These are phyloP conservation scores for Skeletonema costatum DNA, from an alignment of 108 stramenopile species.

Conservation along the genomic window DNA sequence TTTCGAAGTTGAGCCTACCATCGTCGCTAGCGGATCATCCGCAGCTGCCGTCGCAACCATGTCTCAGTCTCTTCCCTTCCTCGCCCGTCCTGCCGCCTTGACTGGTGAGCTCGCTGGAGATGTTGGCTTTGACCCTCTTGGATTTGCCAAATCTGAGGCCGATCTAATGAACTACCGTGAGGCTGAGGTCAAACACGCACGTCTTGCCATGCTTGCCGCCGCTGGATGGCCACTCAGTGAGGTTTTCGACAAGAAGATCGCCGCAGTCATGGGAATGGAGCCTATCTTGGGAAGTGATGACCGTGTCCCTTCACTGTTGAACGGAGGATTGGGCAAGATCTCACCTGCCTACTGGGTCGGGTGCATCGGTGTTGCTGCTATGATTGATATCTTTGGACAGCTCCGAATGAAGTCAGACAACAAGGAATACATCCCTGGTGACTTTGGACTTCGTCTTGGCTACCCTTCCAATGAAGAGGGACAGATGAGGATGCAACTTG, in stretches of 20 bases:
- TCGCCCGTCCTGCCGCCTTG: conserved; percentile 66
- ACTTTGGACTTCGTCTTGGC: conserved; percentile 65
- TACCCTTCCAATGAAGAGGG: conserved; percentile 67
- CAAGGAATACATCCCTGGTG: conserved; percentile 68
- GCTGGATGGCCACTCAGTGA: conserved; percentile 90
- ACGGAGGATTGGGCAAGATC: conserved; percentile 89
- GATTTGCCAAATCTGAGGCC: conserved; percentile 70
- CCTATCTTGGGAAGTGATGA: conserved; percentile 61
- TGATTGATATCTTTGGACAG: conserved; percentile 75
- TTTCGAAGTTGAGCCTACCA: conserved; percentile 5
- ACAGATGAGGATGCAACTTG: conserved; percentile 67
- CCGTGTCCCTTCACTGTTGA: conserved; percentile 81
- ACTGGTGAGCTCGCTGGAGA: conserved; percentile 81
- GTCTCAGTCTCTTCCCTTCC: conserved; percentile 76
- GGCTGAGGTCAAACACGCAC: conserved; percentile 93
- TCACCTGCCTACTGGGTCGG: conserved; percentile 83
- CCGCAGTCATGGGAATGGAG: conserved; percentile 52
- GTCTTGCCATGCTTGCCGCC: conserved; percentile 90
- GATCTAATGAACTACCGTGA: conserved; percentile 60
- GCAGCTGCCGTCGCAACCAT: conserved; percentile 36
- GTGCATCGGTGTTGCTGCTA: conserved; percentile 61
- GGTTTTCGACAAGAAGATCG: conserved; percentile 80
- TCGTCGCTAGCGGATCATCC: not conserved
- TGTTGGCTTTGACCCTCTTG: conserved; percentile 93
- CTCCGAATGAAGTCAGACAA: conserved; percentile 40